Conservation (phyloP, 2,329 filamentous ascomycete genomes). For the Colletotrichum caudatum region DNA sequence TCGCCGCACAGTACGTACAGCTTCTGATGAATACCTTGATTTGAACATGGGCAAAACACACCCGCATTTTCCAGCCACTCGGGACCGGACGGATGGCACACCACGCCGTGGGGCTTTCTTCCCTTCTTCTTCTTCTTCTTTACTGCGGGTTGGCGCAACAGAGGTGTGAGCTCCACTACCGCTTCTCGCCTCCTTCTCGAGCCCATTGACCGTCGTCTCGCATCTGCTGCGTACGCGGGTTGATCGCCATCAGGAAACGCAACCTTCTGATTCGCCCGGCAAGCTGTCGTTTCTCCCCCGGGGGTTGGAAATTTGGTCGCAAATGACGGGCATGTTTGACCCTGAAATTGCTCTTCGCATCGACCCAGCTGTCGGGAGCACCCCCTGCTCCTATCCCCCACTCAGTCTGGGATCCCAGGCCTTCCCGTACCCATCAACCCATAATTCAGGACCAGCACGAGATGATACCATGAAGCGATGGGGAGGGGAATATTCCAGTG, state of each 20-base stretch:
- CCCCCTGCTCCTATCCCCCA: slow-evolving; percentile 32
- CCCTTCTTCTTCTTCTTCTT: neutral
- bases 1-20: slow-evolving; percentile 12
- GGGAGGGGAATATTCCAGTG: slow-evolving; percentile 25
- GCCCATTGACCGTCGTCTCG: slow-evolving; percentile 14
- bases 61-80: slow-evolving; percentile 37
- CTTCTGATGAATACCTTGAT: slow-evolving; percentile 8
- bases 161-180: slow-evolving; percentile 28
- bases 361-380: slow-evolving; percentile 33
- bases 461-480: slow-evolving; percentile 12
- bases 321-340: slow-evolving; percentile 37
- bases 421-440: slow-evolving; percentile 38
- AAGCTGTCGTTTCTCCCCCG: slow-evolving; percentile 17
- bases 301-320: slow-evolving; percentile 35
- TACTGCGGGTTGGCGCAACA: slow-evolving; percentile 4
- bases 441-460: slow-evolving; percentile 16
- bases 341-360: slow-evolving; percentile 37
- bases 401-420: slow-evolving; percentile 26
- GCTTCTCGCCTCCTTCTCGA: slow-evolving; percentile 21
- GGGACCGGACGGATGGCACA: slow-evolving; percentile 37
- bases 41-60: slow-evolving; percentile 24
- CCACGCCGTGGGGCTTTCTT: slow-evolving; percentile 19
- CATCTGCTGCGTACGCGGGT: slow-evolving; percentile 15
- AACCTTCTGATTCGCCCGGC: slow-evolving; percentile 34
- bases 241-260: slow-evolving; percentile 36